These are phyloP conservation scores for Boletus patriciae DNA, from an alignment of 768 basidiomycete genomes.

Conservation along the genomic window DNA sequence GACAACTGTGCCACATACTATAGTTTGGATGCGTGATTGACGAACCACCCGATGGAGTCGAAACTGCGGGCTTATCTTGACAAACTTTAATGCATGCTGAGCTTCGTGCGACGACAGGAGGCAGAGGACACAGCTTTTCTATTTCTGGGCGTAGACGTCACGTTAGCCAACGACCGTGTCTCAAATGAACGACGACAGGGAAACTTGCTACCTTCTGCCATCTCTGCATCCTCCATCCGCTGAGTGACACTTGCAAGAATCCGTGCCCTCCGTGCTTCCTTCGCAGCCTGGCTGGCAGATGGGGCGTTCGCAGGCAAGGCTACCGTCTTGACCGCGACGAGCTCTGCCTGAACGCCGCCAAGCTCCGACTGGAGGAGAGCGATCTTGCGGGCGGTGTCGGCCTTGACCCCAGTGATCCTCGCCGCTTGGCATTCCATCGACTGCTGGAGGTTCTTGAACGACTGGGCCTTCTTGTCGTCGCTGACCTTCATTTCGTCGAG, in stretches of 20 bases:
- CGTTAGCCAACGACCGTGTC: conserved; percentile 1
- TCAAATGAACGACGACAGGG: not conserved
- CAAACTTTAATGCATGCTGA: not conserved
- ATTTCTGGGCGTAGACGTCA: not conserved
- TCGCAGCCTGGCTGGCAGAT: conserved; percentile 1
- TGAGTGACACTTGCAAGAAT: conserved; percentile 1
- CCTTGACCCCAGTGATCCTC: conserved; percentile 12
- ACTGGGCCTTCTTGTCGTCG: conserved; percentile 6
- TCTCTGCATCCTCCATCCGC: not conserved
- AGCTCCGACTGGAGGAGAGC: conserved; percentile 19
- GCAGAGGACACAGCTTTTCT: not conserved
- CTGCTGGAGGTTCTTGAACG: not conserved
- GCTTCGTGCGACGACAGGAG: not conserved
- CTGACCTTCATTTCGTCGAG: conserved; percentile 2
- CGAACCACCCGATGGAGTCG: not conserved
- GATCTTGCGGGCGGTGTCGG: conserved; percentile 19
- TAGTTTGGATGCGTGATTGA: not conserved
- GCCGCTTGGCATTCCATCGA: conserved; percentile 17
- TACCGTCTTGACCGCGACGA: conserved; percentile 9
- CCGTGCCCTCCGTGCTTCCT: not conserved
- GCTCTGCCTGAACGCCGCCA: conserved; percentile 2
- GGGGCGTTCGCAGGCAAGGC: not conserved
- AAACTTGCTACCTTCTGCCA: conserved; percentile 5
- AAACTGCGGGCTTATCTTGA: not conserved
- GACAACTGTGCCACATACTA: conserved; percentile 3